Evolutionary conservation across 106 monocot species (phyloP).

Genomic region (Triglochin maritima): DNA sequence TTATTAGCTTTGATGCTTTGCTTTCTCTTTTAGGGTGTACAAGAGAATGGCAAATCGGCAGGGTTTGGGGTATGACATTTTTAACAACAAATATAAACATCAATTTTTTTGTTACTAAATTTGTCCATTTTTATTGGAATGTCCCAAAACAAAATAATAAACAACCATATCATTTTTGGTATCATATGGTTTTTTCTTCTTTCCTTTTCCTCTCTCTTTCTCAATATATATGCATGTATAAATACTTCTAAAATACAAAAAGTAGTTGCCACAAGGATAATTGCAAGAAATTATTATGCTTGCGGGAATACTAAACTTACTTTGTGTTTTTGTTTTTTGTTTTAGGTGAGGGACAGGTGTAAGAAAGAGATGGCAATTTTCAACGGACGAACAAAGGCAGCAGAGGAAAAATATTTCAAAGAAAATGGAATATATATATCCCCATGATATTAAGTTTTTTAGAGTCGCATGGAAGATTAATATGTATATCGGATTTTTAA

Average conservation of each 20-base stretch:
- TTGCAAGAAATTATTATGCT: neutral
- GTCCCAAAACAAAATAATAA: too few relatives aligned
- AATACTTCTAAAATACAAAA: neutral
- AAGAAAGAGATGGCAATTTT: neutral
- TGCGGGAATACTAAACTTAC: neutral
- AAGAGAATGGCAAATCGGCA: conserved; percentile 4
- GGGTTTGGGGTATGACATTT: conserved; percentile 7
- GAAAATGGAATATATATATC: conserved; percentile 1
- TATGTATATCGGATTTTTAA: too few relatives aligned
- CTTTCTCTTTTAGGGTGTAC: conserved; percentile 2
- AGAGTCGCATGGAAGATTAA: too few relatives aligned
- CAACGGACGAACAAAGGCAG: neutral
- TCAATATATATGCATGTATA: neutral
- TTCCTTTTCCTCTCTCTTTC: too few relatives aligned
- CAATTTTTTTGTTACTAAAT: too few relatives aligned
- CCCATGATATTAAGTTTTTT: neutral
- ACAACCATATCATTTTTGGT: too few relatives aligned
- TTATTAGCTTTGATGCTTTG: neutral
- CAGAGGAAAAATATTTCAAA: conserved; percentile 5
- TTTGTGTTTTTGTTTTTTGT: neutral
- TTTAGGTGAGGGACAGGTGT: conserved; percentile 1
- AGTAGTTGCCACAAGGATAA: neutral
- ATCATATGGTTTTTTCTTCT: neutral
- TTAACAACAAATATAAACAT: too few relatives aligned
- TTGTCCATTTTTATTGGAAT: too few relatives aligned